Base-by-base conservation (phyloP, 805 yeast species). In the Candida insectorum region DNA sequence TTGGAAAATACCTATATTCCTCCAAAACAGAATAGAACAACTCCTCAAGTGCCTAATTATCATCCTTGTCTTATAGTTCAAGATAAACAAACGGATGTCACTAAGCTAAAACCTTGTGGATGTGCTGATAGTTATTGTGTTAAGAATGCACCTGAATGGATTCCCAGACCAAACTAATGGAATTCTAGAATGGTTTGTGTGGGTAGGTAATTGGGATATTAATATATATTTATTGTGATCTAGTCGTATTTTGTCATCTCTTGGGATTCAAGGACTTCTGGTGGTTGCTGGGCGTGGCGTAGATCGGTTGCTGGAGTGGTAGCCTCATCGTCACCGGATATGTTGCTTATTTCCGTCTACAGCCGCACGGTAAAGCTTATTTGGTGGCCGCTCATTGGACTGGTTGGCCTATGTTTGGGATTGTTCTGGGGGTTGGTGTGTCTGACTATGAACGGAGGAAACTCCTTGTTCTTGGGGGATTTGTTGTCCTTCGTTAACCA, bases 61-160 rank as follows among this genome's bases (percentile, higher is more conserved):
- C 81, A 73, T 37, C 81, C 81, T 3, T 71, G 80, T 33, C 56
- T 76, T 34, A 73, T 76, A 33, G 74, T 76, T 55, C 78, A 73
- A 51, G 81, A 75, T 52, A 56, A 59, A 34, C 71, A 69, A 44
- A 73, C 78, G 10, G 81, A 76, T 51, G 52, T 54, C 5, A 52
- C 47, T 25, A 64, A 61, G 37, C 27, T 57, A 28, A 62, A 63
- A 40, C 54, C 55, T 5, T 65, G 70, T 44, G 71, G 71, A 9
- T 65, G 70, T 44, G 61, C 68, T 2, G 70, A 62, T 44, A 36
- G 37, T 10, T 59, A 62, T 36, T 65, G 70, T 33, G 64, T 65
- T 26, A 63, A 54, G 38, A 56, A 60, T 31, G 69, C 66, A 0
- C 60, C 67, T 2, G 51, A 38, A 9, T 63, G 69, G 70, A 65